Base-by-base conservation (phyloP, 306 rosid genomes). In the Ochetophila trinervis region DNA sequence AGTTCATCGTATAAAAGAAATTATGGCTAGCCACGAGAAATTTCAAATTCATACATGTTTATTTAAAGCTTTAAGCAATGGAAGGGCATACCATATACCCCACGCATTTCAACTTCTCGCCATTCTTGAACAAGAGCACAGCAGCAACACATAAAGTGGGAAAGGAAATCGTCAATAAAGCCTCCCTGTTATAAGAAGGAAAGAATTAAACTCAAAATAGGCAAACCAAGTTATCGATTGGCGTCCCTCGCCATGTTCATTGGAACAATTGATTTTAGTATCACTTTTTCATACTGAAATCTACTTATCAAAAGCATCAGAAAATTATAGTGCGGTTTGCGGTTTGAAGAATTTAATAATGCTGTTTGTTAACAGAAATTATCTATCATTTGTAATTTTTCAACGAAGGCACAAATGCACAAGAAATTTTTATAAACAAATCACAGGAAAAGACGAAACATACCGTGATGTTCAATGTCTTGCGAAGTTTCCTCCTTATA, bases 71-170 rank as follows among this genome's bases (percentile, higher is more conserved):
- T 58, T 47, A 59, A 77, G 36, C 65, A 49, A 20, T 18, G 62
- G 20, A 67, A 57, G 53, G 65, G 68, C 77, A 35, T 84, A 88
- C 99, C 99, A 57, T 76, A 73, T 76, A 68, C 32, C 57, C 96
- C 97, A 7, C 97, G 95, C 65, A 94, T 84, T 84, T 94, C 89
- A 9, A 94, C 90, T 84, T 94, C 99, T 74, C 99, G 87, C 96
- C 91, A 94, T 82, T 94, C 99, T 94, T 94, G 99, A 77, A 94
- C 97, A 67, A 94, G 96, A 60, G 99, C 99, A 54, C 99, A 90
- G 75, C 96, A 94, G 90, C 95, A 94, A 61, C 99, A 94, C 96
- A 94, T 83, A 65, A 94, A 76, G 82, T 94, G 99, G 9, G 99
- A 90, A 60, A 88, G 97, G 74, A 94, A 94, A 73, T 94, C 99